A percentile compares a stretch with the other conserved stretches of the same genome.
These are phyloP conservation scores for Phytophthora constricta DNA, from an alignment of 352 stramenopile species.

Conservation along the genomic window DNA sequence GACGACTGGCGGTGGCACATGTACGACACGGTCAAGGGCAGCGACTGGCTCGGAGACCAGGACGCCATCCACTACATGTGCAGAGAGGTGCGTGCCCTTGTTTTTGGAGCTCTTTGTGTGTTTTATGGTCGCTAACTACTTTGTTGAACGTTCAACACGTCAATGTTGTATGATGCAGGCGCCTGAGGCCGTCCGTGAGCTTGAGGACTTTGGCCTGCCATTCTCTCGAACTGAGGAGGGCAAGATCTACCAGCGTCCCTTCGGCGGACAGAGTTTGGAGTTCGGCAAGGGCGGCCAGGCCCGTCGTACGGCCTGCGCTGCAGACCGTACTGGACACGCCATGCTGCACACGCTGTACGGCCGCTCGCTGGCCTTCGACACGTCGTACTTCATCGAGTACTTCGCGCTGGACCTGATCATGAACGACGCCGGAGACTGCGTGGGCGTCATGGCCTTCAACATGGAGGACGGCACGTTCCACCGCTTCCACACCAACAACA, in stretches of 20 bases:
- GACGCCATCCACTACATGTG: slow-evolving; percentile 99
- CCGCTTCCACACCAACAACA: slow-evolving; percentile 92
- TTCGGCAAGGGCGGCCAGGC: slow-evolving; percentile 97
- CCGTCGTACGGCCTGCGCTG: slow-evolving; percentile 94
- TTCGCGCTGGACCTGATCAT: slow-evolving; percentile 98
- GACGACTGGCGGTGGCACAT: slow-evolving; percentile 98
- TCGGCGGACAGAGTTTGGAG: slow-evolving; percentile 95
- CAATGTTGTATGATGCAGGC: no score
- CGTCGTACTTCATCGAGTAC: slow-evolving; percentile 98
- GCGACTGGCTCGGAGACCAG: slow-evolving; percentile 97
- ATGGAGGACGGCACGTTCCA: slow-evolving; percentile 98
- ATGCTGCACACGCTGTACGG: slow-evolving; percentile 98
- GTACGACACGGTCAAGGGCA: slow-evolving; percentile 98
- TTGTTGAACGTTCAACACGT: no score
- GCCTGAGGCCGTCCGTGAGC: slow-evolving; percentile 88
- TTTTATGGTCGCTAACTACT: slow-evolving; percentile 8
- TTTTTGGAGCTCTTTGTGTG: no score
- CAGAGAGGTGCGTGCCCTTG: no score
- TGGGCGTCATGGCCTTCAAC: slow-evolving; percentile 96
- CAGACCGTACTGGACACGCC: slow-evolving; percentile 96
- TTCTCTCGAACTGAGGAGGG: slow-evolving; percentile 97
- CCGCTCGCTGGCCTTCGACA: slow-evolving; percentile 96
- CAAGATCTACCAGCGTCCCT: slow-evolving; percentile 97
- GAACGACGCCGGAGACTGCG: slow-evolving; percentile 89
- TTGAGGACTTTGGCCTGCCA: slow-evolving; percentile 96